Evolutionary conservation across 148 eudicot species (phyloP).

Genomic region (Camellia sinensis): DNA sequence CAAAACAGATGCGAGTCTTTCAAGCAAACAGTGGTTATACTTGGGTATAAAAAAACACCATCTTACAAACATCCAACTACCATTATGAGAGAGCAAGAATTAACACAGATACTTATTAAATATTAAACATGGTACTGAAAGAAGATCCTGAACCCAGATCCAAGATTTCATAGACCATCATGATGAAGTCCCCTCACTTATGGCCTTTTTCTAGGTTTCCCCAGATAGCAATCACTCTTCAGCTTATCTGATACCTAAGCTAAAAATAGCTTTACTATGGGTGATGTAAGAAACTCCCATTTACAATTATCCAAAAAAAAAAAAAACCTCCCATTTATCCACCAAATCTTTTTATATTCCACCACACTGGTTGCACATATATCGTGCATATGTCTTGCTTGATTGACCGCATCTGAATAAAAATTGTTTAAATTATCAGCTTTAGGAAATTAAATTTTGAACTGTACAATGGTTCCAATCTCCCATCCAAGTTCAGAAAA

Average conservation of each 20-base stretch:
- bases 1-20: neutral
- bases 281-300: neutral
- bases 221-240: neutral
- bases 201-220: neutral
- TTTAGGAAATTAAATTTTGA: neutral
- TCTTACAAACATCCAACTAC: neutral
- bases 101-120: neutral
- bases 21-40: constrained; percentile 5
- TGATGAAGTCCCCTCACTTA: neutral
- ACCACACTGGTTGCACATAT: constrained; percentile 5
- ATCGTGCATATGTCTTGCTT: neutral
- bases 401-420: neutral
- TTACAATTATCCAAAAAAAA: no score
- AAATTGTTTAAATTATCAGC: neutral
- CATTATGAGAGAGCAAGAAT: constrained; percentile 5
- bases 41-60: neutral
- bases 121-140: neutral
- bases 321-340: neutral
- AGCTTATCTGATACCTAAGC: neutral
- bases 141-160: neutral
- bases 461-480: neutral
- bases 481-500: neutral
- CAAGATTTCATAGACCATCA: neutral
- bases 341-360: neutral
- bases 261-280: neutral